Evolutionary conservation across 495 filamentous ascomycete species (phyloP).

Genomic region (Bacidia rubella): DNA sequence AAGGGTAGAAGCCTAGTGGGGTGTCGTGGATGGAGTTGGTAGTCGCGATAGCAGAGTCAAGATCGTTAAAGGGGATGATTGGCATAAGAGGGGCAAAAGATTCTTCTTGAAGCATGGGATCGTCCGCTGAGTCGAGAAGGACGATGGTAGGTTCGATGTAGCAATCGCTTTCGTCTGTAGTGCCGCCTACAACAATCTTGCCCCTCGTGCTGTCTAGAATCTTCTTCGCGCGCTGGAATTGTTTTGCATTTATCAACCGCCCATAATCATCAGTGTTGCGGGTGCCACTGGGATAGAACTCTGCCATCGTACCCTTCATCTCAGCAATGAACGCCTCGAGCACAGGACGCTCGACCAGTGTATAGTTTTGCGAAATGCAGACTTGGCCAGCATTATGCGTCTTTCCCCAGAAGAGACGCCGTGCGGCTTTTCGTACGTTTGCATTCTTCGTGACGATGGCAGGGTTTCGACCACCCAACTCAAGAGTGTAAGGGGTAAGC

Average conservation of each 20-base stretch:
- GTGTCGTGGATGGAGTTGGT: conserved; percentile 66
- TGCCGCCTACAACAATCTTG: conserved; percentile 73
- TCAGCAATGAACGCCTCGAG: conserved; percentile 59
- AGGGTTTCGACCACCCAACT: conserved; percentile 85
- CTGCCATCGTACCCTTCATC: conserved; percentile 54
- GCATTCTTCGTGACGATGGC: conserved; percentile 76
- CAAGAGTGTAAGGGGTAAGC: conserved; percentile 75
- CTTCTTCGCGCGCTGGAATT: conserved; percentile 73
- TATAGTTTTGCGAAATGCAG: conserved; percentile 82
- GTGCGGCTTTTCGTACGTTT: conserved; percentile 67
- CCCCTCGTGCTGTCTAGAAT: conserved; percentile 75
- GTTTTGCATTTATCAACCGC: conserved; percentile 61
- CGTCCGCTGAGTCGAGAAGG: conserved; percentile 56
- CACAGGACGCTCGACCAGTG: conserved; percentile 62
- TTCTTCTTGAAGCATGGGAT: conserved; percentile 68
- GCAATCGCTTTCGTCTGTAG: conserved; percentile 60
- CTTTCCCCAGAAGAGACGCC: conserved; percentile 80
- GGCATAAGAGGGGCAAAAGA: conserved; percentile 82
- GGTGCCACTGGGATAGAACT: conserved; percentile 77
- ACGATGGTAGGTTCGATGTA: conserved; percentile 83
- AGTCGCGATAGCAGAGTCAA: conserved; percentile 69
- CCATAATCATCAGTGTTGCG: conserved; percentile 60
- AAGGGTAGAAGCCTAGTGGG: conserved; percentile 70
- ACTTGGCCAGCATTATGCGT: conserved; percentile 72
- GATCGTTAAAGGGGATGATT: conserved; percentile 55